Evolutionary conservation across 371 early-diverging fungal genomes (phyloP), one percentile per base, ranked within the genome.

Genomic region (Actinomortierella wolfii): DNA sequence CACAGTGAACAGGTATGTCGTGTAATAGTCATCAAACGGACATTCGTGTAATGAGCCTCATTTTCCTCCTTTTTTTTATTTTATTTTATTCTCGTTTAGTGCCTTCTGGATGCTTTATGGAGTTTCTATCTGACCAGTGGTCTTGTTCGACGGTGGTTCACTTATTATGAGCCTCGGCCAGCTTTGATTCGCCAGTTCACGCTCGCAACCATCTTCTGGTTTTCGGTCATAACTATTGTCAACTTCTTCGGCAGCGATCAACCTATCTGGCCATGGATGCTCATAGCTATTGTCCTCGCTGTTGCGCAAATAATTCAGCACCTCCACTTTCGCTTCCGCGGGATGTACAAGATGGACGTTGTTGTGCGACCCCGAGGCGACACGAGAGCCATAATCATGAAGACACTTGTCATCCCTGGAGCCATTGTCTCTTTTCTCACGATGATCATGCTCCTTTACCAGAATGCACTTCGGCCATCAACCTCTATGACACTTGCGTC

Each of bases 121-220:
- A 84, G 83, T 53, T 84, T 79, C 68, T 80, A 81, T 53, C 51
- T 87, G 15, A 75, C 83, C 14, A 85, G 79, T 23, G 79, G 81
- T 51, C 79, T 87, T 78, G 81, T 85, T 77, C 77, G 79, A 39
- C 81, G 83, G 40, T 87, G 88, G 88, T 64, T 84, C 26, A 81
- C 79, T 56, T 81, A 81, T 58, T 86, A 86, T 57, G 84, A 87
- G 48, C 78, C 84, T 11, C 81, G 79, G 21, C 82, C 81, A 46
- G 82, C 84, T 44, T 76, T 85, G 45, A 79, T 83, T 49, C 83
- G 88, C n/a, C 64, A 85, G 20, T 66, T 85, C 11, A 80, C 82
- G 2, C 68, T 87, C 42, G 82, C 76, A 18, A 77, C 79, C 42
- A 77, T 84, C 11, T 83, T 78, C 44, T 83, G 85, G 80, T 81